A percentile compares a stretch with the other conserved stretches of the same genome.
These are phyloP conservation scores for Claviceps quebecensis DNA, from an alignment of 2,329 filamentous ascomycete species.

Conservation along the genomic window DNA sequence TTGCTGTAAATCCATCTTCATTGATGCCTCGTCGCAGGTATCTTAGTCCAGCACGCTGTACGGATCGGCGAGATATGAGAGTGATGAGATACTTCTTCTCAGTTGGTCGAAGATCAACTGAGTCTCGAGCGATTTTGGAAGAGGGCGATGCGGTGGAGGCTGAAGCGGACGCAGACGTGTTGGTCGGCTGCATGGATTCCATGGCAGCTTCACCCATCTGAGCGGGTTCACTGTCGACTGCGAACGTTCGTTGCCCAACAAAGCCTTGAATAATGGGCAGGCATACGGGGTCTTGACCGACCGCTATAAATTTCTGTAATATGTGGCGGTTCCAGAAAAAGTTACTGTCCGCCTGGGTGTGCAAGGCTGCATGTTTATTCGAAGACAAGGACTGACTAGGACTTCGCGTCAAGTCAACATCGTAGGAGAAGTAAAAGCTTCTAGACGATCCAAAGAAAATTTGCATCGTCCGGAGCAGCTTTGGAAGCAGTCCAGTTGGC, in stretches of 20 bases:
- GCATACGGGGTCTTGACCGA: slow-evolving; percentile 55
- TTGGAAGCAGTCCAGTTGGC: slow-evolving; percentile 52
- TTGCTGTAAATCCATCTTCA: slow-evolving; percentile 77
- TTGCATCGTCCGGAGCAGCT: slow-evolving; percentile 69
- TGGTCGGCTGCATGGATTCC: slow-evolving; percentile 32
- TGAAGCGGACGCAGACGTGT: slow-evolving; percentile 20
- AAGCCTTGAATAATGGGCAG: slow-evolving; percentile 90
- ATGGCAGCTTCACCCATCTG: slow-evolving; percentile 33
- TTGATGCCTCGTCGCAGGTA: slow-evolving; percentile 86
- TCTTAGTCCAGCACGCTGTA: slow-evolving; percentile 72
- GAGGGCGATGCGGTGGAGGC: slow-evolving; percentile 13
- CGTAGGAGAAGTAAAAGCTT: slow-evolving; percentile 93
- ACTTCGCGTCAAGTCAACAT: slow-evolving; percentile 74
- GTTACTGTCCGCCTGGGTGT: slow-evolving; percentile 57
- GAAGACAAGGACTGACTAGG: slow-evolving; percentile 19
- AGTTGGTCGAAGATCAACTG: slow-evolving; percentile 29
- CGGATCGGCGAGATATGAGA: slow-evolving; percentile 76
- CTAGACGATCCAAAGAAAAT: slow-evolving; percentile 68
- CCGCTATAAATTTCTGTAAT: slow-evolving; percentile 56
- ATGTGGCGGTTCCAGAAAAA: slow-evolving; percentile 90
- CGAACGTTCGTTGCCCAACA: slow-evolving; percentile 72
- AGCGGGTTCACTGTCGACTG: slow-evolving; percentile 48
- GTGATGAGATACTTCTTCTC: slow-evolving; percentile 64
- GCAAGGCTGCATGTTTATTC: slow-evolving; percentile 37
- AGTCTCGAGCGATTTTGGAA: slow-evolving; percentile 12